Evolutionary conservation across 306 rosid genomes (phyloP), one percentile per base, ranked within the genome.

Genomic region (Psophocarpus tetragonolobus): DNA sequence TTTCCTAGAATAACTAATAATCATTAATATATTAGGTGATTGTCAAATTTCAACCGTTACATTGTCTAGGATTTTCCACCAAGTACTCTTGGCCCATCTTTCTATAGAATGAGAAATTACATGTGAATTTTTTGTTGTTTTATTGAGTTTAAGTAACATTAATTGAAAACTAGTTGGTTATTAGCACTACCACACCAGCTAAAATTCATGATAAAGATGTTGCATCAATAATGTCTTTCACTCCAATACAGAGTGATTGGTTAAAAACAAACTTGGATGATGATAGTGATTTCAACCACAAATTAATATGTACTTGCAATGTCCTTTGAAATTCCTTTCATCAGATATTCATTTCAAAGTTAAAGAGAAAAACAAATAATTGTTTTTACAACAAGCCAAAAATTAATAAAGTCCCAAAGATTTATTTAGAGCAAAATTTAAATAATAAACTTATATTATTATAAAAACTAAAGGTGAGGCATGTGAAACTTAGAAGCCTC

Each of bases 21-120:
- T n/a, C n/a, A n/a, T n/a, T n/a, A n/a, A n/a, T n/a, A n/a, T n/a
- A n/a, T n/a, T n/a, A n/a, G n/a, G n/a, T n/a, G n/a, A n/a, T 96
- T 96, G 78, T 96, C 96, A 81, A 96, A 96, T 87, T 96, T 96
- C 89, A 96, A 83, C 99, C 98, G 92, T 75, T 91, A 85, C 65
- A 13, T 91, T 0, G 99, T 96, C 99, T 97, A 96, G 63, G 99
- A 96, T 74, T 96, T 97, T 71, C 99, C 99, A 68, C 99, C 99
- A 23, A 98, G 96, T 61, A 94, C 97, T 80, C 99, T 98, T 0
- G 99, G 99, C 48, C 98, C 98, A 14, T 88, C 90, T 89, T 96
- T 96, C 99, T 96, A 92, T 77, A 21, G 73, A 69, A 35, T 23
- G 74, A 79, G 27, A 66, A 58, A 81, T n/a, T 64, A 36, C 76